Conservation (phyloP, 371 early-diverging fungal species). For the Cladochytrium tenue region DNA sequence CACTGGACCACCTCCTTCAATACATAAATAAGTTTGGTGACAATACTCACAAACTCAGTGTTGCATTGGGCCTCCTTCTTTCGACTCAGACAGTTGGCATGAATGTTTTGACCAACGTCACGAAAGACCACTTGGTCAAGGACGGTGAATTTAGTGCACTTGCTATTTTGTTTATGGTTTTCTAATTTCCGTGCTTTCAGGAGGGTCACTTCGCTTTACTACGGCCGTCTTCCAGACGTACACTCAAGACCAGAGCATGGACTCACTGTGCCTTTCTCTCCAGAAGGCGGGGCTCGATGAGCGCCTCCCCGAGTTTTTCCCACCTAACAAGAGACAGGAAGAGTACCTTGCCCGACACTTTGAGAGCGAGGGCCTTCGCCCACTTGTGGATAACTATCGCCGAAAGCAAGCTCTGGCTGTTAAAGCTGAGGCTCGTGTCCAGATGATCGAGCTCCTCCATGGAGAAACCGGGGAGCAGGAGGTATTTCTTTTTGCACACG, state of each 20-base stretch:
- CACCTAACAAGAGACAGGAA: slow-evolving; percentile 84
- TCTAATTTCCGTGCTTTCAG: neutral
- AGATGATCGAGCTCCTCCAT: slow-evolving; percentile 63
- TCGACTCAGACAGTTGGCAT: slow-evolving; percentile 67
- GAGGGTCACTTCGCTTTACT: slow-evolving; percentile 71
- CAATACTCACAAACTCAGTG: slow-evolving; percentile 78
- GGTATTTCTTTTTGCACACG: no score
- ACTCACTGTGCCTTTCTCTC: slow-evolving; percentile 72
- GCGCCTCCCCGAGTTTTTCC: slow-evolving; percentile 85
- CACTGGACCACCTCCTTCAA: slow-evolving; percentile 79
- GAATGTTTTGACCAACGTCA: slow-evolving; percentile 69
- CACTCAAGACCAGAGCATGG: slow-evolving; percentile 72
- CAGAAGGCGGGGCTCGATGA: slow-evolving; percentile 70
- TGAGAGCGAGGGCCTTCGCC: slow-evolving; percentile 87
- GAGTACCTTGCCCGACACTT: slow-evolving; percentile 87
- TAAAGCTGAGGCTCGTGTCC: slow-evolving; percentile 64
- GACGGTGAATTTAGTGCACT: no score
- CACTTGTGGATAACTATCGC: slow-evolving; percentile 76
- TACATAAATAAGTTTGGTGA: slow-evolving; percentile 80
- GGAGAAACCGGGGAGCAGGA: slow-evolving; percentile 57
- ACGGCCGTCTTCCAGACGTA: slow-evolving; percentile 82
- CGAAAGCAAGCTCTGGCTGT: slow-evolving; percentile 69
- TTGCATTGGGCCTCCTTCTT: slow-evolving; percentile 74
- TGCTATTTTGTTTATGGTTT: no score
- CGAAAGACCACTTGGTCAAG: slow-evolving; percentile 91